Evolutionary conservation across 2,329 filamentous ascomycete species (phyloP), one percentile per base, ranked within the genome.

Genomic region (Arthrinium puccinioides): DNA sequence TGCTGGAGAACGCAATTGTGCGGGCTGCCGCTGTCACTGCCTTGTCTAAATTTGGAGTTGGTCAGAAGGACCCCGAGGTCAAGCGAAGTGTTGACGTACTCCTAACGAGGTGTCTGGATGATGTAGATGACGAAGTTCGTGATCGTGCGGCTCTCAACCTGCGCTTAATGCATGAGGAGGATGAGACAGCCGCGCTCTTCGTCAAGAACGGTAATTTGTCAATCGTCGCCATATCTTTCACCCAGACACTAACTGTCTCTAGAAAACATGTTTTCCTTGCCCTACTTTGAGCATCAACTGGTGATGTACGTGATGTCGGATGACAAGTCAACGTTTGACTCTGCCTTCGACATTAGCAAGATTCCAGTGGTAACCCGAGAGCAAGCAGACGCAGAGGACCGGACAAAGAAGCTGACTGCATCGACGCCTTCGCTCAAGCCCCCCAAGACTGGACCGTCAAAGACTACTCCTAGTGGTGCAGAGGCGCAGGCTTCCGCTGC

Each of bases 281-380:
- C 88, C 9, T 88, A 87, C 42, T 94, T 98, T 44, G 92, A 97
- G 69, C 90, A 97, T 59, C 89, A 97, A 59, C 80, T 98, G 35
- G 89, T 96, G 49, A 85, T 94, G 79, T 98, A 98, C 55, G 90
- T 98, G 51, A 95, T 89, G 14, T 88, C 89, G 10, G 86, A 88
- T 37, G 87, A 92, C 54, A 88, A 89, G 61, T 78, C 83, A 28
- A 86, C 84, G 0, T 98, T 97, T 53, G 76, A 82, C 27, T 69
- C 71, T 23, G 82, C 92, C 6, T 98, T 98, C 69, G 90, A 97
- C 58, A 82, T 98, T 53, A 79, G 83, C 52, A 82, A 84, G 54
- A 85, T 98, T 31, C 92, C 92, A 5, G 80, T 96, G 32, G 92
- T 98, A 48, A 95, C 88, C 15, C 82, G 92, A 42, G 92, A 97